Percentiles rank a stretch among this genome's conserved stretches.
These are phyloP conservation scores for Diversispora eburnea DNA, from an alignment of 192 early-diverging fungal species.

Conservation along the genomic window DNA sequence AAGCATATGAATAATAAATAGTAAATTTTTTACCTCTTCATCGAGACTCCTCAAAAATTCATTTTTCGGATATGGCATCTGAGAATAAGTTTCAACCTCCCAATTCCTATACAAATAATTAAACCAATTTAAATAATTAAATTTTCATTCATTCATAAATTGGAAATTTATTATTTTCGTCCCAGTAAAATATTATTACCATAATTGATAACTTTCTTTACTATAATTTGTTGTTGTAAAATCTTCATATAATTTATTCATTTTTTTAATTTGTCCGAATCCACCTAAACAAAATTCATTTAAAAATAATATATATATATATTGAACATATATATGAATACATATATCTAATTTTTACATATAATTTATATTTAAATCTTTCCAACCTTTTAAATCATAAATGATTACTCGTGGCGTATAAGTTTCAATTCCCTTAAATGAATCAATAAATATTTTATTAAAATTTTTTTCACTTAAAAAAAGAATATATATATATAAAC, in stretches of 20 bases:
- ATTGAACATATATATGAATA: not conserved
- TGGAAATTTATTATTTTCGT: not conserved
- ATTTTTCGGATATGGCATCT: constrained; percentile 25
- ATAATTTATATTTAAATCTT: not conserved
- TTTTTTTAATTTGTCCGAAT: constrained; percentile 43
- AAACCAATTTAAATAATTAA: not conserved
- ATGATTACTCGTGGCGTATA: constrained; percentile 76
- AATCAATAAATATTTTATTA: too few relatives aligned
- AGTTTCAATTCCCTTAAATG: constrained; percentile 56
- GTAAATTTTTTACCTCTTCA: not conserved
- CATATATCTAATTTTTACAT: not conserved
- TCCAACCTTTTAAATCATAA: constrained; percentile 72
- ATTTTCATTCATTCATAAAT: not conserved
- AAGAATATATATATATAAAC: too few relatives aligned
- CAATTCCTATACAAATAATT: constrained; percentile 6
- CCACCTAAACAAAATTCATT: constrained; percentile 29
- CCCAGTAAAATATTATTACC: not conserved
- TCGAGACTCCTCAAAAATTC: constrained; percentile 16
- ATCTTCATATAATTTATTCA: constrained; percentile 37
- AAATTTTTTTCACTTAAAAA: not conserved
- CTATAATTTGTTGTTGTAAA: constrained; percentile 38
- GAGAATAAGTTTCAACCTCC: not conserved
- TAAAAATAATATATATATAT: not conserved
- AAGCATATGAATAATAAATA: not conserved
- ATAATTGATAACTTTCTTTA: constrained; percentile 22